A percentile compares a stretch with the other conserved stretches of the same genome.
phyloP scores from a whole-genome alignment of 805 yeast species.

The Huiozyma sinensis region DNA sequence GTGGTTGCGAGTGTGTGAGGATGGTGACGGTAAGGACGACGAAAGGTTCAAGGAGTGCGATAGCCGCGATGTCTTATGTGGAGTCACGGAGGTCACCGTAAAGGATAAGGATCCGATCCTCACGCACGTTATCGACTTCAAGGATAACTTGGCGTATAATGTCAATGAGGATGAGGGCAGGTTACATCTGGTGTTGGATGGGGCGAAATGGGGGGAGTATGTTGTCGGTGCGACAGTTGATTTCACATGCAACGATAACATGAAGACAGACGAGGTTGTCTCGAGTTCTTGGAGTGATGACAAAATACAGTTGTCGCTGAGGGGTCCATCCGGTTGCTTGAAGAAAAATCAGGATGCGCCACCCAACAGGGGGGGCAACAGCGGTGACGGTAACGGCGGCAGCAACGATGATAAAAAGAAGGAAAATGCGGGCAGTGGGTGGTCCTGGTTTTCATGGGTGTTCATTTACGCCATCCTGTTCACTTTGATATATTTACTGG shows the following conservation, averaged over 20 bases:
- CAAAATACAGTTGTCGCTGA: conserved; percentile 21
- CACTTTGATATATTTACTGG: conserved; percentile 55
- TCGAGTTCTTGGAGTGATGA: conserved; percentile 18
- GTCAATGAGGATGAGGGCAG: conserved; percentile 21
- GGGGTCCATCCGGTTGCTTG: conserved; percentile 37
- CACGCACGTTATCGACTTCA: conserved; percentile 53
- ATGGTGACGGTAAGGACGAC: conserved; percentile 23
- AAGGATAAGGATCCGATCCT: conserved; percentile 39
- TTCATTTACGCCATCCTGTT: conserved; percentile 60
- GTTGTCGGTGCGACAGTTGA: conserved; percentile 37
- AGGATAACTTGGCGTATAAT: conserved; percentile 22
- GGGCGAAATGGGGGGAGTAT: conserved; percentile 63
- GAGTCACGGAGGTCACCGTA: conserved; percentile 44
- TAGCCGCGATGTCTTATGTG: conserved; percentile 67
- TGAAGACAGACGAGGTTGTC: conserved; percentile 24
- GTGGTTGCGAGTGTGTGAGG: conserved; percentile 63
- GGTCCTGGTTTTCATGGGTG: conserved; percentile 60
- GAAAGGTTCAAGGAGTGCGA: conserved; percentile 44
- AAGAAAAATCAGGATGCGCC: conserved; percentile 21
- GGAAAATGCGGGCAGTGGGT: conserved; percentile 19
- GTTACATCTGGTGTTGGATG: conserved; percentile 34
- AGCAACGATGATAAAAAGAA: conserved; percentile 20
- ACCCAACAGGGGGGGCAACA: conserved; percentile 15
- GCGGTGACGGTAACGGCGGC: conserved; percentile 14
- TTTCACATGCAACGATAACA: conserved; percentile 37